Evolutionary conservation across 2,329 filamentous ascomycete species (phyloP).

Genomic region (Fusarium oxysporum): DNA sequence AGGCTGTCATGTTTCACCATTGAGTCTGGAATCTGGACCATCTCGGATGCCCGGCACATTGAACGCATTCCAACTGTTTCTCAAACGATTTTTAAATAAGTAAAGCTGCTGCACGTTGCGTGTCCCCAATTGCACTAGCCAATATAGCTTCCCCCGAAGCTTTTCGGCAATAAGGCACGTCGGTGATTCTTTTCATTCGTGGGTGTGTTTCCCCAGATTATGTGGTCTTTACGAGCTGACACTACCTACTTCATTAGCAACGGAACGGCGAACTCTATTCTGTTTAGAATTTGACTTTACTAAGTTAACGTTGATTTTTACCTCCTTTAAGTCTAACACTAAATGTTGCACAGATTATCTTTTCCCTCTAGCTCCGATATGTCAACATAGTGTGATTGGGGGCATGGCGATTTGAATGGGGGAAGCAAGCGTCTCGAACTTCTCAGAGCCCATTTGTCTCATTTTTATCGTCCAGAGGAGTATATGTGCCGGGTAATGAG

Average conservation of each 20-base stretch:
- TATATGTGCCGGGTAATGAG: not conserved
- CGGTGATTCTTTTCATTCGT: constrained; percentile 1
- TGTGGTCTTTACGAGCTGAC: not conserved
- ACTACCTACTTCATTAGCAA: not conserved
- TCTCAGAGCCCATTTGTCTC: not conserved
- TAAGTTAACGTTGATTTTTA: not conserved
- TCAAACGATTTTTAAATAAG: not conserved
- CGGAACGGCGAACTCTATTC: not conserved
- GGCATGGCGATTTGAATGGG: rapidly evolving
- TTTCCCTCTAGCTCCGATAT: no score
- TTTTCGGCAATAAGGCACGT: not conserved
- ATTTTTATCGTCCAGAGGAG: not conserved
- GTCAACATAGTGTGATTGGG: rapidly evolving
- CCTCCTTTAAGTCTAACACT: rapidly evolving
- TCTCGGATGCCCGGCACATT: constrained; percentile 24
- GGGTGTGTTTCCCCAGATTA: not conserved
- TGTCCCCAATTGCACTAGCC: not conserved
- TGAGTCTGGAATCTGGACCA: not conserved
- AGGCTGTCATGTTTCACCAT: constrained; percentile 29
- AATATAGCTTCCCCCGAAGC: not conserved
- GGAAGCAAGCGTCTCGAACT: rapidly evolving
- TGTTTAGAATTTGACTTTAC: not conserved
- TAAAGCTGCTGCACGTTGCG: not conserved
- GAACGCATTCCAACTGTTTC: not conserved
- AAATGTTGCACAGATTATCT: rapidly evolving